Evolutionary conservation across 345 rosid species (phyloP).

Genomic region (Cardamine occulta): DNA sequence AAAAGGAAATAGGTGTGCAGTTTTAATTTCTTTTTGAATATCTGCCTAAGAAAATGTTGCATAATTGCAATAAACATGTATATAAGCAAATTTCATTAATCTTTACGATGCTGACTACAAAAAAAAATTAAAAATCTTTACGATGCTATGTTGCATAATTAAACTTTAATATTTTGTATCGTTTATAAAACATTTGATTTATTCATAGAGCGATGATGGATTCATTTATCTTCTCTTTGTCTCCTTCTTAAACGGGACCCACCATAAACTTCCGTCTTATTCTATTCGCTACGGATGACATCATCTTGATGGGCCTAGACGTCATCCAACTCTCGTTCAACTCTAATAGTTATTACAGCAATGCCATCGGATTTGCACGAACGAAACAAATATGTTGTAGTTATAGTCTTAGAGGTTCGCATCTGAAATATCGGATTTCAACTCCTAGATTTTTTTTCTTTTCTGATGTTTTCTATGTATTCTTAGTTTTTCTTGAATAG

Average conservation of each 20-base stretch:
- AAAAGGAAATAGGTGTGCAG: neutral
- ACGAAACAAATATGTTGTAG: constrained; percentile 7
- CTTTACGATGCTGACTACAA: neutral
- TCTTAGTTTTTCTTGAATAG: neutral
- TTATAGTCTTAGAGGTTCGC: constrained; percentile 13
- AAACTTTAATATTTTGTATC: neutral
- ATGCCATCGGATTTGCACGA: constrained; percentile 35
- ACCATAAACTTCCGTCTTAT: neutral
- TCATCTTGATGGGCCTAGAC: neutral
- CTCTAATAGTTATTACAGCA: neutral
- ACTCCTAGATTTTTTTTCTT: constrained; percentile 22
- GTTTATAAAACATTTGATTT: neutral
- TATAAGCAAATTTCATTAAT: neutral
- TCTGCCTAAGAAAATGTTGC: neutral
- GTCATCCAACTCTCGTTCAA: neutral
- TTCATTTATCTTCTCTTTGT: neutral
- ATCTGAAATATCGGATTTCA: constrained; percentile 32
- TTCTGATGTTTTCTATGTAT: neutral
- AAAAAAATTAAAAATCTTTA: neutral
- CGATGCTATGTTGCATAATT: neutral
- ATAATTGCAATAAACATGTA: neutral
- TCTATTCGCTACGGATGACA: constrained; percentile 15
- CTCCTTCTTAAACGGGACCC: neutral
- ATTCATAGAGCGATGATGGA: neutral
- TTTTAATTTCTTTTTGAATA: neutral